Evolutionary conservation across 2,329 filamentous ascomycete species (phyloP), one percentile per base, ranked within the genome.

Genomic region (Aspergillus brunneoviolaceus): DNA sequence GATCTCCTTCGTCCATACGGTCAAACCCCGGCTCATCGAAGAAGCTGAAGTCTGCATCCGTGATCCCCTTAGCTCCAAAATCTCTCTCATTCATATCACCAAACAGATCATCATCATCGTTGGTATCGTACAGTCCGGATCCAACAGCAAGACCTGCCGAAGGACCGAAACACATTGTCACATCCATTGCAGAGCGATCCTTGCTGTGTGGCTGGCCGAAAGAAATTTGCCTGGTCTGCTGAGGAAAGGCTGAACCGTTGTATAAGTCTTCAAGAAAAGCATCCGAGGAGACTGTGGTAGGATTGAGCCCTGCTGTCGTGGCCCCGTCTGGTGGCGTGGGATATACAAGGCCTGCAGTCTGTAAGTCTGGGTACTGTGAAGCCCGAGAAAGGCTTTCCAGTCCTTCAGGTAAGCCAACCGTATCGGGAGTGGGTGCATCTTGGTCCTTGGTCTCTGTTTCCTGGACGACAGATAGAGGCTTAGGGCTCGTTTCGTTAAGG

Each of bases 21-120:
- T 69, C 70, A 51, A 75, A 74, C 48, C 72, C 77, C 51, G 81
- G 82, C 33, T 83, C 81, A 68, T 88, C 85, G 65, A 88, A 88
- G 69, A 87, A 88, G 68, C 81, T 86, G 70, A 87, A 88, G 66
- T 88, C 85, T 4, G 81, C 85, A 66, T 87, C 85, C 2, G 81
- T 85, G 23, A 86, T 80, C n/a, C 79, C 80, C 65, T 82, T 81
- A n/a, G 77, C 74, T 23, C 76, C 81, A 68, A 84, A 85, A 51
- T 79, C 78, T 53, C 79, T 81, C 52, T 80, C 82, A 52, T 84
- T 80, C 71, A 84, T 80, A 57, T 85, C 83, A 14, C 82, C 83
- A 60, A 87, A 87, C 1, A 87, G 74, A 68, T 87, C 85, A 62
- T 87, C 84, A 50, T 80, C 77, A 29, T 71, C 75, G 27, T 72